Evolutionary conservation across 768 basidiomycete genomes (phyloP).

Genomic region (Phylloporus rhodoxanthus): DNA sequence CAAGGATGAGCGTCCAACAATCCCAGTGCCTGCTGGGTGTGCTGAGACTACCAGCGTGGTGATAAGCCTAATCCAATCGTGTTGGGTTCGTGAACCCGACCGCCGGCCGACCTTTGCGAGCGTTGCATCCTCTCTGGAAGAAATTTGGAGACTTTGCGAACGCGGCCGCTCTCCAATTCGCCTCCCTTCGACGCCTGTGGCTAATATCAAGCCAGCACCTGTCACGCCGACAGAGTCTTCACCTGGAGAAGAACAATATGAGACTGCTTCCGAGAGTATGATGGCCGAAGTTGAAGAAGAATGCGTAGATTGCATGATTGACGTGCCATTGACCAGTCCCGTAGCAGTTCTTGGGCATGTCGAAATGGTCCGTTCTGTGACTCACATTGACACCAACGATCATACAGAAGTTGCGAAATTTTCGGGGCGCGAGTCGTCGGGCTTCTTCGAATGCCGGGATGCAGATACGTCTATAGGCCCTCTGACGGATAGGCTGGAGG

Average conservation of each 20-base stretch:
- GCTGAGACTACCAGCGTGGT: conserved; percentile 29
- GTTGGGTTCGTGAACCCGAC: conserved; percentile 53
- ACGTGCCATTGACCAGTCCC: conserved; percentile 17
- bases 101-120: conserved; percentile 49
- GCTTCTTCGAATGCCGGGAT: not conserved
- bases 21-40: conserved; percentile 36
- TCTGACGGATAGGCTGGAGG: conserved; percentile 33
- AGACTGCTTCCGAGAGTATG: conserved; percentile 26
- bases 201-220: not conserved
- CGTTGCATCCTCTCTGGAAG: conserved; percentile 43
- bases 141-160: conserved; percentile 38
- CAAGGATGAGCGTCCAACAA: conserved; percentile 44
- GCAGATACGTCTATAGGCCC: conserved; percentile 22
- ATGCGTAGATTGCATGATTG: conserved; percentile 9
- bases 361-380: not conserved
- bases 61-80: conserved; percentile 42
- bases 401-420: conserved; percentile 20
- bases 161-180: conserved; percentile 1
- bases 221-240: conserved; percentile 12
- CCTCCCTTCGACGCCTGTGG: not conserved
- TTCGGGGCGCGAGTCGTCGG: not conserved
- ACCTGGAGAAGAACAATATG: conserved; percentile 21
- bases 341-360: not conserved
- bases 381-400: conserved; percentile 3
- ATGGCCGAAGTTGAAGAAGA: conserved; percentile 13